Base-by-base conservation (phyloP, 2,329 filamentous ascomycete genomes). In the Gliomastix tumulicola region DNA sequence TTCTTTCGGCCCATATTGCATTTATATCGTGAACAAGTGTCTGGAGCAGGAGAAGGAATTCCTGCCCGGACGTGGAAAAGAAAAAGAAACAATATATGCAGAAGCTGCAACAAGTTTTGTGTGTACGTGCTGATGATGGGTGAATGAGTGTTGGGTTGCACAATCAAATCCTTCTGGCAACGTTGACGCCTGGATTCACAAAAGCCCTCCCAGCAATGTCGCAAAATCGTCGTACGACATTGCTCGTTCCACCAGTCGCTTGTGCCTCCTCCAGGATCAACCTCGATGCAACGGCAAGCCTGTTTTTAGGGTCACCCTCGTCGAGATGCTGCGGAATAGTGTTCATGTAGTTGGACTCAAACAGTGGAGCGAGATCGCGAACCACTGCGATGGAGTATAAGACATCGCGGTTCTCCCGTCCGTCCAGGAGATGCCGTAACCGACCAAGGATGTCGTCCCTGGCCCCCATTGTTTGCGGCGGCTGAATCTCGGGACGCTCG, bases 321-420 rank as follows among this genome's bases (percentile, higher is more conserved):
- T 82, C 79, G 6, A 79, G 65, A 40, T 79, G 76, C 32, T 74
- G 68, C 2, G 75, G 71, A 7, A 74, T 62, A 18, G 71, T 66
- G 41, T 64, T 72, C 12, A 74, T 73, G 50, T 73, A 78, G 32
- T 79, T 75, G 21, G 79, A 17, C 20, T 38, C 21, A 18, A 35
- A 39, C 6, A 19, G 36, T 10, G 32, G 78, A 32, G 84, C 80
- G 34, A 88, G 69, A 43, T 89, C 79, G 19, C 88, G 79, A 13
- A 84, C 79, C 38, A 94, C 77, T 8, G 85, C 86, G 45, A 95
- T 82, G 0, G 86, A 92, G 60, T 95, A 95, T 39, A 96, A 76
- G 15, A 95, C 82, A 55, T 96, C 88, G 36, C 89, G 79, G 50
- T 90, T 92, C 62, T 96, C 89, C 18, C 82, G 76, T 33, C 83